Conservation (phyloP, 2,329 filamentous ascomycete species). For the Pseudodiploospora longispora region DNA sequence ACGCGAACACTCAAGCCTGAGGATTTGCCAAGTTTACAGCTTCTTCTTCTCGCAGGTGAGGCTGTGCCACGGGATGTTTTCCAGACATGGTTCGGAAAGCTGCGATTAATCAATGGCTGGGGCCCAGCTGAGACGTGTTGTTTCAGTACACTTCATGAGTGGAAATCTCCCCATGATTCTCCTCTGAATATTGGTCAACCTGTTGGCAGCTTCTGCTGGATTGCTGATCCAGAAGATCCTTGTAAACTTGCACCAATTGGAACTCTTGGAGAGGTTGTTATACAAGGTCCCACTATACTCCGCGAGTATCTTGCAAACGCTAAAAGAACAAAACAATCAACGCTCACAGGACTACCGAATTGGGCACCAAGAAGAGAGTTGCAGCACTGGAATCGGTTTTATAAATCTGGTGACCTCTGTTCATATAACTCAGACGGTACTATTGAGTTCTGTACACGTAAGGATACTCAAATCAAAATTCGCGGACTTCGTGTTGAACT, state of each 20-base stretch:
- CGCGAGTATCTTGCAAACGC: background rate
- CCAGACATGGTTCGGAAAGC: too few species aligned
- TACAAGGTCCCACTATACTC: background rate
- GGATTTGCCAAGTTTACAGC: too few species aligned
- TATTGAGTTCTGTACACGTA: background rate
- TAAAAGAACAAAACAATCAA: background rate
- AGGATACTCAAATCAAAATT: background rate
- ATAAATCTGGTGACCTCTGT: background rate
- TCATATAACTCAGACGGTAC: slow-evolving; percentile 3
- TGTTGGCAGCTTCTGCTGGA: background rate
- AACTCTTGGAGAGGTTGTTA: background rate
- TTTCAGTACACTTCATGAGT: too few species aligned
- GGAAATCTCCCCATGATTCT: too few species aligned
- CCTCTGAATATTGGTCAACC: background rate
- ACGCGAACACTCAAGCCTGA: too few species aligned
- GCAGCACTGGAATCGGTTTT: background rate
- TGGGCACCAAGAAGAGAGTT: too few species aligned
- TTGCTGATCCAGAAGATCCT: background rate
- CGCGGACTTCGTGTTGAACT: background rate
- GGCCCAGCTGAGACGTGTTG: too few species aligned
- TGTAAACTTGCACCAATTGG: background rate
- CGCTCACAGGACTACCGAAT: too few species aligned
- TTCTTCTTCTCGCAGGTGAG: too few species aligned
- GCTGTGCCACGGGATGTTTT: too few species aligned
- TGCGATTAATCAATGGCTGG: too few species aligned